Evolutionary conservation across 176 grass and related monocot genomes (phyloP).

Genomic region (Aegilops bicornis): DNA sequence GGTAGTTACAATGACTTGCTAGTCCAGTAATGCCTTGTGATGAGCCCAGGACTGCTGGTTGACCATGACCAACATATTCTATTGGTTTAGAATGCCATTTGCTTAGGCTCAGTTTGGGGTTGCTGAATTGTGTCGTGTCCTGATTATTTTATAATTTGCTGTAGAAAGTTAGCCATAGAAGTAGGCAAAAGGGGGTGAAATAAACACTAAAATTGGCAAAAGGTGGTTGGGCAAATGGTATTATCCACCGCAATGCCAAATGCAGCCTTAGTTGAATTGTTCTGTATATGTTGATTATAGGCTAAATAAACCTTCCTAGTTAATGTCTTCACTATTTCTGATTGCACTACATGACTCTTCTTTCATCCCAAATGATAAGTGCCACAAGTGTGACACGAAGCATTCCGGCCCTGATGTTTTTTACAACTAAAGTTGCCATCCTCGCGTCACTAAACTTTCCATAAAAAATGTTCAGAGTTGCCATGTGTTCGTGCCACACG

Average conservation of each 20-base stretch:
- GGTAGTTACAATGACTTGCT: background rate
- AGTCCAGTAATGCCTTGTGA: background rate
- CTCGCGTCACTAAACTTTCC: too few relatives aligned
- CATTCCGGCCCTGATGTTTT: too few relatives aligned
- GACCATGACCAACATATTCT: background rate
- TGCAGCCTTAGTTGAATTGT: background rate
- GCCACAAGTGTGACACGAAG: too few relatives aligned
- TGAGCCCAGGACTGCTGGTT: background rate
- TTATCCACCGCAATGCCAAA: background rate
- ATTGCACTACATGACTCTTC: background rate
- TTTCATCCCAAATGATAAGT: background rate
- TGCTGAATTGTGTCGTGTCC: background rate
- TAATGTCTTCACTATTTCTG: background rate
- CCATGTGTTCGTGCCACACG: too few relatives aligned
- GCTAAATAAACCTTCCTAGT: background rate
- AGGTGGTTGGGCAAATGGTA: background rate
- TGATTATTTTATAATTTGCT: background rate
- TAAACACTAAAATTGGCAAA: background rate
- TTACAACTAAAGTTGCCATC: too few relatives aligned
- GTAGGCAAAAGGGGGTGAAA: background rate
- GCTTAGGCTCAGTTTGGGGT: background rate
- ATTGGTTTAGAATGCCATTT: background rate
- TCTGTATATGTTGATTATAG: constrained; percentile 5
- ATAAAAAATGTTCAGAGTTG: too few relatives aligned
- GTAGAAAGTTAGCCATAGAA: background rate